Conservation (phyloP, 768 basidiomycete genomes). For the Boletellus ananas region DNA sequence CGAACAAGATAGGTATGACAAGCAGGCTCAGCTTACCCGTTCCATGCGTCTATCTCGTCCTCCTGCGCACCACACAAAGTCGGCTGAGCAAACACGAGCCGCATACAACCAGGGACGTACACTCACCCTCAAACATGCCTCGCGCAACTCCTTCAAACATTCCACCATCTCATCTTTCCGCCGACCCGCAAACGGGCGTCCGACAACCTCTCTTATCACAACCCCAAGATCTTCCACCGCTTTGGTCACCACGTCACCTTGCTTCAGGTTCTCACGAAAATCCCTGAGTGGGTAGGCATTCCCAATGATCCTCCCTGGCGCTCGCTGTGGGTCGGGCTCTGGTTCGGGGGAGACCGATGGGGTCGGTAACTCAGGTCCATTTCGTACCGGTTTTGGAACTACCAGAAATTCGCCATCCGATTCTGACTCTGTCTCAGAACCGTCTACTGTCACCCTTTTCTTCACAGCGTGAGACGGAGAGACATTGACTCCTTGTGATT, state of each 20-base stretch:
- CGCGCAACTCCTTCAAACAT: conserved; percentile 66
- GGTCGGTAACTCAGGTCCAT: conserved; percentile 40
- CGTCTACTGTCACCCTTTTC: conserved; percentile 24
- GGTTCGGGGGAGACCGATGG: conserved; percentile 50
- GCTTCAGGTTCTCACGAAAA: conserved; percentile 65
- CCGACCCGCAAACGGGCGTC: conserved; percentile 65
- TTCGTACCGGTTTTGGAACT: conserved; percentile 8
- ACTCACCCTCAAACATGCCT: conserved; percentile 59
- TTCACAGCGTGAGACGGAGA: conserved; percentile 5
- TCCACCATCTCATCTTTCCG: conserved; percentile 68
- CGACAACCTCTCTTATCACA: conserved; percentile 67
- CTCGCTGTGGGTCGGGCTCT: conserved; percentile 47
- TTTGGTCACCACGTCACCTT: conserved; percentile 79
- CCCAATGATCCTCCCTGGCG: conserved; percentile 73
- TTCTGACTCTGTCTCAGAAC: conserved; percentile 57
- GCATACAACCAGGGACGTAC: neutral
- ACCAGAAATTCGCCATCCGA: conserved; percentile 33
- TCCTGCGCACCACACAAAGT: conserved; percentile 42
- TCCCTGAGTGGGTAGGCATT: conserved; percentile 70
- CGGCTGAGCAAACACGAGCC: neutral
- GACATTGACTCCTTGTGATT: conserved; percentile 3
- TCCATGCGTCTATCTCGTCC: conserved; percentile 83
- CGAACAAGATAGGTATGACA: neutral
- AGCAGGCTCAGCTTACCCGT: conserved; percentile 42
- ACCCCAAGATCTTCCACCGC: conserved; percentile 76